Evolutionary conservation across 2,329 filamentous ascomycete species (phyloP).

Genomic region (Aureobasidium sp.): DNA sequence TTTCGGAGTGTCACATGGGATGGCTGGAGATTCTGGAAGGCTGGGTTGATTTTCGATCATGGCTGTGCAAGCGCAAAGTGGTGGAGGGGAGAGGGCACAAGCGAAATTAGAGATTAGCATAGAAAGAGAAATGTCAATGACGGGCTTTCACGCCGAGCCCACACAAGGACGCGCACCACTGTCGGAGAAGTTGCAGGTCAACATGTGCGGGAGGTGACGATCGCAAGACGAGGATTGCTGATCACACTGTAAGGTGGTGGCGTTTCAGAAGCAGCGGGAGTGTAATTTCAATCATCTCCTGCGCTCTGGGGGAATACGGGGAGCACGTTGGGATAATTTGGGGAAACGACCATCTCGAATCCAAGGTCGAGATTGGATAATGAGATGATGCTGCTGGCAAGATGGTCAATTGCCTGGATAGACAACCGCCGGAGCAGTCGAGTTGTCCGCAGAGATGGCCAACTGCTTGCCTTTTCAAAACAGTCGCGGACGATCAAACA

Average conservation of each 20-base stretch:
- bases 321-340: neutral
- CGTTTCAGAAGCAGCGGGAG: conserved; percentile 1
- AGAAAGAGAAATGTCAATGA: conserved; percentile 7
- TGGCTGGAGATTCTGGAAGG: neutral
- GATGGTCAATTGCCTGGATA: neutral
- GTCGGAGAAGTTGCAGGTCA: conserved; percentile 5
- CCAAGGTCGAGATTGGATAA: neutral
- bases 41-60: conserved; percentile 5
- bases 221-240: conserved; percentile 1
- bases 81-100: neutral
- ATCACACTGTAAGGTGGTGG: conserved; percentile 7
- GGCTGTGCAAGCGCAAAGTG: neutral
- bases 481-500: neutral
- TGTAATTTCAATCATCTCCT: neutral
- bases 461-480: neutral
- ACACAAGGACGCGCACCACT: conserved; percentile 5
- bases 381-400: neutral
- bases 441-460: neutral
- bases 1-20: neutral
- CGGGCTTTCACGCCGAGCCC: neutral
- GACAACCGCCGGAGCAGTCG: neutral
- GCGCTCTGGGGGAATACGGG: neutral
- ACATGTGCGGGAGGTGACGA: conserved; percentile 6
- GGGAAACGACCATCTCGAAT: neutral
- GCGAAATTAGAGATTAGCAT: conserved; percentile 10